Evolutionary conservation across 805 yeast species (phyloP).

Genomic region (Komagataella populi): DNA sequence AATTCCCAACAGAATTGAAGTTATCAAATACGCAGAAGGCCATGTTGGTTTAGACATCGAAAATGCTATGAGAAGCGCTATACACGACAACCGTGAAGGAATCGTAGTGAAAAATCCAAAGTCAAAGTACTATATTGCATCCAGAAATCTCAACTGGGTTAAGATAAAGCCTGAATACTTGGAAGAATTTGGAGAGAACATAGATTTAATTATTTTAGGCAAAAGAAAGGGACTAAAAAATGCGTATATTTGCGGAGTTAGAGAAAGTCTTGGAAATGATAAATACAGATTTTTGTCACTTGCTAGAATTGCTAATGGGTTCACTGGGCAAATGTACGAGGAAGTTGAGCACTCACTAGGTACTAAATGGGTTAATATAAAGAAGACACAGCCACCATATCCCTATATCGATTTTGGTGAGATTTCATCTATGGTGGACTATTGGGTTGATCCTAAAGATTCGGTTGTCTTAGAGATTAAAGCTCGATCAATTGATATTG

Average conservation of each 20-base stretch:
- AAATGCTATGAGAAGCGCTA: constrained; percentile 39
- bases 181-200: constrained; percentile 73
- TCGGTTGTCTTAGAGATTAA: constrained; percentile 75
- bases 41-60: constrained; percentile 38
- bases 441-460: constrained; percentile 70
- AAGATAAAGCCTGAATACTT: constrained; percentile 88
- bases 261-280: constrained; percentile 2
- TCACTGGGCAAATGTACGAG: constrained; percentile 47
- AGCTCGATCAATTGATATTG: constrained; percentile 55
- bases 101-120: constrained; percentile 56
- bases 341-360: constrained; percentile 41
- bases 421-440: constrained; percentile 36
- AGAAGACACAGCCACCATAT: constrained; percentile 24
- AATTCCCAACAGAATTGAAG: constrained; percentile 33
- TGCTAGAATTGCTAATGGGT: constrained; percentile 77
- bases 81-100: constrained; percentile 65
- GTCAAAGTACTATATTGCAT: constrained; percentile 47
- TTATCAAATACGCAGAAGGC: constrained; percentile 27
- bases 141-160: constrained; percentile 54
- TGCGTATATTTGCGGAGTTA: constrained; percentile 62
- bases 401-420: constrained; percentile 37
- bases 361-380: constrained; percentile 45
- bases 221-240: constrained; percentile 60
- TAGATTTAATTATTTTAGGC: constrained; percentile 74
- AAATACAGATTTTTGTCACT: constrained; percentile 40